Evolutionary conservation across 345 rosid species (phyloP).

Genomic region (Gossypium stocksii): DNA sequence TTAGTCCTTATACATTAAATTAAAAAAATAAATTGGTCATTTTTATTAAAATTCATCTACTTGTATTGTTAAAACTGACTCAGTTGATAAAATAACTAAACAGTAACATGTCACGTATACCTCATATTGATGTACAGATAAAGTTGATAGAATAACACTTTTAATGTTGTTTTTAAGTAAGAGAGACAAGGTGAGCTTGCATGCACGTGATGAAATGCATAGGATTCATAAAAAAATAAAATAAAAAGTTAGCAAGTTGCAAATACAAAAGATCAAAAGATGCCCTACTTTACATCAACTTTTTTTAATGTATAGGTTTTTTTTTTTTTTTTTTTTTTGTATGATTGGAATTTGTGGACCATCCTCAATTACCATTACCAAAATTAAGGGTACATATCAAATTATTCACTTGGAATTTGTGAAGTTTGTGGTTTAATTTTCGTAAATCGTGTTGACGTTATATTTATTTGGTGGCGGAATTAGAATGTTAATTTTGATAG

Average conservation of each 20-base stretch:
- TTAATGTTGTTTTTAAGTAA: too few relatives aligned
- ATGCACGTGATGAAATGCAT: slow-evolving; percentile 5
- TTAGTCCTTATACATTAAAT: fast-evolving
- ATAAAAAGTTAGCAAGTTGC: neutral
- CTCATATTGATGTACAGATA: too few relatives aligned
- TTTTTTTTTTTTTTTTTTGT: too few relatives aligned
- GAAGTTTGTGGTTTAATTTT: neutral
- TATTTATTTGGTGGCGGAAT: too few relatives aligned
- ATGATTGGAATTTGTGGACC: neutral
- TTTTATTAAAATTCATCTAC: too few relatives aligned
- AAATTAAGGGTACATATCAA: neutral
- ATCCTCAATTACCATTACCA: neutral
- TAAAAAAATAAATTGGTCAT: too few relatives aligned
- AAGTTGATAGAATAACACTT: fast-evolving
- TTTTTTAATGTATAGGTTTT: neutral
- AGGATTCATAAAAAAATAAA: neutral
- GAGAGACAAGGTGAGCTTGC: slow-evolving; percentile 4
- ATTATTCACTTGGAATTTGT: neutral
- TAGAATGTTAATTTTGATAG: too few relatives aligned
- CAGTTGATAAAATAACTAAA: fast-evolving
- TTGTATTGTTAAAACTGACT: too few relatives aligned
- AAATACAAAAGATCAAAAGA: neutral
- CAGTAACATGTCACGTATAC: fast-evolving
- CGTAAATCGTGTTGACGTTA: too few relatives aligned
- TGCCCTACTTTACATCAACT: neutral